Base-by-base conservation (phyloP, 2,329 filamentous ascomycete genomes). In the Fragosphaeria purpurea region DNA sequence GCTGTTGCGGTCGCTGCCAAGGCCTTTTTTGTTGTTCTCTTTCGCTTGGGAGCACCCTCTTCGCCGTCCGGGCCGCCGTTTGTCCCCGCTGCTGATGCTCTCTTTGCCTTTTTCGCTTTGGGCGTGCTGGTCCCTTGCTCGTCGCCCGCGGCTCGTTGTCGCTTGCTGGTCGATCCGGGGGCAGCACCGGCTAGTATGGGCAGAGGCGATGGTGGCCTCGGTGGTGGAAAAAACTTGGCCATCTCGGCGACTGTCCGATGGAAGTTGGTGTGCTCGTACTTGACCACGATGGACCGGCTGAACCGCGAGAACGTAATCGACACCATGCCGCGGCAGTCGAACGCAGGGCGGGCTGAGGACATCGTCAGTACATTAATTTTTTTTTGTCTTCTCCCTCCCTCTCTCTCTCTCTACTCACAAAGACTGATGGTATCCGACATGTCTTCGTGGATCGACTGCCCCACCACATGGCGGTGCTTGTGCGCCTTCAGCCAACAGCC, bases 181-280 rank as follows among this genome's bases (percentile, higher is more conserved):
- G 40, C 22, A 3, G 39, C 8, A 5, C 2, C 41, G 7, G 42
- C 5, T 11, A 11, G 11, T 5, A 37, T 10, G 6, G 6, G n/a
- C 13, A 55, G 31, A 3, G 53, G 52, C 1, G 52, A 34, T 5
- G 55, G 53, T 5, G 73, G 71, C 9, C 70, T 65, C 11, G 70
- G 66, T 5, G 74, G 76, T 33, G 68, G 67, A 48, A 75, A 72
- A 39, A 69, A 63, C 5, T 72, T 68, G 8, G 70, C 65, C 31
- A 79, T 62, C 44, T 80, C 63, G 1, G 63, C 69, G 5, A 82
- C 76, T 0, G 76, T 77, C 58, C 68, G 73, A 60, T 82, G 78
- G n/a, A 80, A 58, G 4, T 72, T 73, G 0, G 72, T 77, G 56
- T 82, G 78, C 35, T 75, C 70, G 57, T 80, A 80, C 51, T 74